These are phyloP conservation scores for Pseudocercospora cruenta DNA, from an alignment of 2,329 filamentous ascomycete genomes.

Conservation along the genomic window DNA sequence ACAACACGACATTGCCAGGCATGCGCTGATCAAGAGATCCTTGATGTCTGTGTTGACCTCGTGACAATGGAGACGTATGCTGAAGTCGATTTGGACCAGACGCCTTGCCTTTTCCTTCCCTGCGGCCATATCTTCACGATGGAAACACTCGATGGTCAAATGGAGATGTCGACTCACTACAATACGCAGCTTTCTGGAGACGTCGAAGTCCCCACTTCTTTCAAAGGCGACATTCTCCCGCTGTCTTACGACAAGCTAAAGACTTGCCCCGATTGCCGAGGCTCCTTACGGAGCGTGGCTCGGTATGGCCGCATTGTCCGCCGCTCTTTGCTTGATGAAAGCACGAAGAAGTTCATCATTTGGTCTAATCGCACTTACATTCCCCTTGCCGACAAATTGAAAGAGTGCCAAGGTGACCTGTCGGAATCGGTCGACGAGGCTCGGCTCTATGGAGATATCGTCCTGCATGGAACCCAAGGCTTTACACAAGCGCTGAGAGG, in stretches of 20 bases:
- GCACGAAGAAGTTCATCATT: constrained; percentile 66
- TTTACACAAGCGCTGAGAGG: background rate
- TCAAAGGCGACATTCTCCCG: constrained; percentile 41
- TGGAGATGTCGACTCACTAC: constrained; percentile 60
- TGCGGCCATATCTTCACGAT: constrained; percentile 68
- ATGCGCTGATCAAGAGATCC: constrained; percentile 54
- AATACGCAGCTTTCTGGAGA: constrained; percentile 38
- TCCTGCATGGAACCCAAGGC: background rate
- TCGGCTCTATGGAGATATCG: constrained; percentile 1
- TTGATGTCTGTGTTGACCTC: constrained; percentile 59
- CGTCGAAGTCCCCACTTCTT: constrained; percentile 23
- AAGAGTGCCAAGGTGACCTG: constrained; percentile 25
- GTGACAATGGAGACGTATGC: constrained; percentile 58
- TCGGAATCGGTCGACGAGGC: constrained; percentile 10
- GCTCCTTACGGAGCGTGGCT: constrained; percentile 59
- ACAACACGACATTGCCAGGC: constrained; percentile 57
- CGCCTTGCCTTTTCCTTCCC: constrained; percentile 63
- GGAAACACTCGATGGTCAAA: constrained; percentile 63
- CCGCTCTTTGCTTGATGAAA: constrained; percentile 63
- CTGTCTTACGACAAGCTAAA: constrained; percentile 56
- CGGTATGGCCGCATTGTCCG: constrained; percentile 67
- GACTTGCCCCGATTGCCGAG: constrained; percentile 64
- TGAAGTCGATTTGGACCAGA: constrained; percentile 61
- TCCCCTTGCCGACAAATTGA: constrained; percentile 44
- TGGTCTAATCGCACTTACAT: constrained; percentile 53